Evolutionary conservation across 139 green algal genomes (phyloP), one percentile per base, ranked within the genome.

Genomic region (Micromonas pusilla): DNA sequence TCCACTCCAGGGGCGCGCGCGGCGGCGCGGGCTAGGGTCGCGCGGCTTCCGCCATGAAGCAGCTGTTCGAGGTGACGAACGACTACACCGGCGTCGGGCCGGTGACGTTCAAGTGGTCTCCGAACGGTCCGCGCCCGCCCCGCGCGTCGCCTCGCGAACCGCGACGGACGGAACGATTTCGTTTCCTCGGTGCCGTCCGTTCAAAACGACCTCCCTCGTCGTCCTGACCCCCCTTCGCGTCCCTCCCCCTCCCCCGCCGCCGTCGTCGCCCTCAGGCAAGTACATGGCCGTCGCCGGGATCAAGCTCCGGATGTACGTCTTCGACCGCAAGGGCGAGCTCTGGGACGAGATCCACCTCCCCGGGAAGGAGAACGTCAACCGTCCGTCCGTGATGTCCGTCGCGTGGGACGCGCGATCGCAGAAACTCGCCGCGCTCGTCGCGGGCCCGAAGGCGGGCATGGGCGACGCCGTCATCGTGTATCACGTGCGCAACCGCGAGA

Each of bases 311-410:
- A 77, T 90, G n/a, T 79, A 79, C 73, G 84, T 93, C 3, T 83
- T 87, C 66, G 87, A 93, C 80, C 81, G 87, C 45, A 89, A 85
- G 37, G 88, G 88, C 2, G 79, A 78, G 21, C 79, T 88, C 21
- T 80, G 76, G 23, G 83, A 87, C 52, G 84, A 91, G 66, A 83
- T 92, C 21, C 83, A 86, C 31, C 57, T 92, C 28, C 84, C 87
- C 23, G 66, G 79, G 0, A 53, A 80, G 38, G 87, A 91, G 28
- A 26, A 16, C 21, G 26, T 5, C 26, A 66, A 4, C 52, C 67
- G 13, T 65, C 23, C 54, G 32, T 6, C 36, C n/a, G 65, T 9
- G 45, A 16, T 57, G 45, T 16, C 9, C 9, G 9, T 57, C 9
- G 45, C 45, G 45, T 57, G 45, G 45, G 45, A 57, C 45, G 16